Percentiles rank a stretch among this genome's conserved stretches.
These are phyloP conservation scores for Dactylonectria estremocensis DNA, from an alignment of 2,329 filamentous ascomycete species.

Conservation along the genomic window DNA sequence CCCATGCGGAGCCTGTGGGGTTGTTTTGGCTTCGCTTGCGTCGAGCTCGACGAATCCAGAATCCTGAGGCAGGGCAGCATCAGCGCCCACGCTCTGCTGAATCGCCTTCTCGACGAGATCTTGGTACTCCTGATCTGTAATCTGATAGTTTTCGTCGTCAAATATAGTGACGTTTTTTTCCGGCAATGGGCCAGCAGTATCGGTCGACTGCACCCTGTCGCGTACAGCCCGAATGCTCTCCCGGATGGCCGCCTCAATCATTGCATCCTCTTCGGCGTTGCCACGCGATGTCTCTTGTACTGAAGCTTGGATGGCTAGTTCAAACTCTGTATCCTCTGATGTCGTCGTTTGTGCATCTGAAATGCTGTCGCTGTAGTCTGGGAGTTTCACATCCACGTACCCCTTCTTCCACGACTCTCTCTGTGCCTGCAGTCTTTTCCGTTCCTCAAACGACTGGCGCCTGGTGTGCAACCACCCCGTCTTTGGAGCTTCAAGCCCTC, in stretches of 20 bases:
- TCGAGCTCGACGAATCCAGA: constrained; percentile 38
- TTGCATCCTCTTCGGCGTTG: constrained; percentile 77
- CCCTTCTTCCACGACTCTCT: constrained; percentile 60
- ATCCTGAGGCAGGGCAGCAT: constrained; percentile 39
- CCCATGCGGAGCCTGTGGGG: not conserved
- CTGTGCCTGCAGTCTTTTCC: constrained; percentile 65
- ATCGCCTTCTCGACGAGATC: constrained; percentile 70
- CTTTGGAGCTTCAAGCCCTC: constrained; percentile 50
- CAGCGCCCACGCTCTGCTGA: constrained; percentile 62
- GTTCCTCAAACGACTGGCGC: constrained; percentile 66
- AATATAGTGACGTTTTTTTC: constrained; percentile 53
- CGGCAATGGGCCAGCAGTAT: constrained; percentile 43
- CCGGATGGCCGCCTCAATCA: constrained; percentile 81
- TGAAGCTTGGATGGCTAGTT: constrained; percentile 79
- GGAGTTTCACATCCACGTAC: constrained; percentile 37
- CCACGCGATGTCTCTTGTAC: constrained; percentile 80
- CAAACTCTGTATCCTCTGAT: constrained; percentile 73
- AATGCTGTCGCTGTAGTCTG: constrained; percentile 31
- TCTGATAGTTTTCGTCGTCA: constrained; percentile 59
- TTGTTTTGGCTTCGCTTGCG: constrained; percentile 2
- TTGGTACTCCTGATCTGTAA: constrained; percentile 73
- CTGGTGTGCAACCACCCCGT: constrained; percentile 66
- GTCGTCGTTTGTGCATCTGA: constrained; percentile 29
- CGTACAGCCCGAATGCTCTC: constrained; percentile 75
- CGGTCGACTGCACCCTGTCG: constrained; percentile 46